Evolutionary conservation across 345 rosid species (phyloP).

Genomic region (Corchorus olitorius): DNA sequence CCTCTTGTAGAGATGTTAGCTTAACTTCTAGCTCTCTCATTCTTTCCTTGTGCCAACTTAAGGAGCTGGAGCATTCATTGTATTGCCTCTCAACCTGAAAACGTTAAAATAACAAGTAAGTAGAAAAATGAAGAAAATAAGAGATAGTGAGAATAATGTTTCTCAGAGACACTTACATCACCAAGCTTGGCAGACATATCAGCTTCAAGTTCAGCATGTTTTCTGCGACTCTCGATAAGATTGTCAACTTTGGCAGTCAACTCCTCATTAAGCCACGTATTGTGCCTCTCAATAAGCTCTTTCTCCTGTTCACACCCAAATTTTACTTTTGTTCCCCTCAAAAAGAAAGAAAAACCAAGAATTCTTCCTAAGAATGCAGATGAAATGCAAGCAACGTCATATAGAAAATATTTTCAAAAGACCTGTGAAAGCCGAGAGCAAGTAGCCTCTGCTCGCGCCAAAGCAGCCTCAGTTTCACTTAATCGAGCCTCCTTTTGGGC

Average conservation of each 20-base stretch:
- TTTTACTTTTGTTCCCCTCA: constrained; percentile 10
- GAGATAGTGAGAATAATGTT: background rate
- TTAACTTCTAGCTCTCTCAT: constrained; percentile 68
- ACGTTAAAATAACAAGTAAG: constrained; percentile 11
- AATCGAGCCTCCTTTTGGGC: constrained; percentile 69
- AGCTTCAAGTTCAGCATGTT: constrained; percentile 69
- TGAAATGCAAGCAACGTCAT: background rate
- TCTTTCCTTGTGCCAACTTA: constrained; percentile 77
- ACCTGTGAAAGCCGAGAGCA: constrained; percentile 83
- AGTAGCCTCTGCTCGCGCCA: constrained; percentile 60
- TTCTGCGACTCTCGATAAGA: constrained; percentile 61
- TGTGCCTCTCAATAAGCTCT: constrained; percentile 87
- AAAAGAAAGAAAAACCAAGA: background rate
- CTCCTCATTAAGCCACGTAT: constrained; percentile 90
- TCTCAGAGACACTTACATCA: constrained; percentile 47
- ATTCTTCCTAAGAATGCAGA: background rate
- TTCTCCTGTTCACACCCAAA: constrained; percentile 66
- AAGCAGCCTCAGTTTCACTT: constrained; percentile 66
- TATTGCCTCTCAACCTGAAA: constrained; percentile 62
- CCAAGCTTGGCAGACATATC: constrained; percentile 78
- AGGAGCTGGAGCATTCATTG: constrained; percentile 62
- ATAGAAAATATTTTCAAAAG: background rate
- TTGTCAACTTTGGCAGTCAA: constrained; percentile 69
- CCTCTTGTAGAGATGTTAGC: constrained; percentile 66
- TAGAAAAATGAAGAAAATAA: background rate